These are phyloP conservation scores for Xylaria castorea DNA, from an alignment of 495 filamentous ascomycete species.

Conservation along the genomic window DNA sequence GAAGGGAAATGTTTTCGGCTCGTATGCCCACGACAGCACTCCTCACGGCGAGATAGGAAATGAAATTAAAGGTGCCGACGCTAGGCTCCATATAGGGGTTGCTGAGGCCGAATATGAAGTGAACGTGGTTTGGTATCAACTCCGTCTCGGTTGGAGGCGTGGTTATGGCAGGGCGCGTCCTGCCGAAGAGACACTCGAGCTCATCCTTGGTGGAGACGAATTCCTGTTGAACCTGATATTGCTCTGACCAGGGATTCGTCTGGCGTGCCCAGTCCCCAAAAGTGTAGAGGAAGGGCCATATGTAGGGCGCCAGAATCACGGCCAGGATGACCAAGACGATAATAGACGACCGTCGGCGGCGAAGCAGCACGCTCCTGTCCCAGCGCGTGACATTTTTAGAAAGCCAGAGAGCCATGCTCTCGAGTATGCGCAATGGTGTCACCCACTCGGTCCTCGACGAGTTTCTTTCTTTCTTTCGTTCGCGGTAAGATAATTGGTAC, in stretches of 20 bases:
- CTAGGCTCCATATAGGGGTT: conserved; percentile 46
- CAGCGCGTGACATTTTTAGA: neutral
- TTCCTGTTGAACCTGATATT: conserved; percentile 48
- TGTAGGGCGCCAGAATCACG: conserved; percentile 36
- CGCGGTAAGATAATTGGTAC: neutral
- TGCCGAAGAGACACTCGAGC: conserved; percentile 48
- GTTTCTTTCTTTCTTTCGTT: neutral
- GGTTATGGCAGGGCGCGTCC: conserved; percentile 30
- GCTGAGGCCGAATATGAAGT: conserved; percentile 54
- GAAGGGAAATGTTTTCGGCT: conserved; percentile 50
- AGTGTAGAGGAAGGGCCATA: conserved; percentile 40
- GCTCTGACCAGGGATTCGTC: conserved; percentile 50
- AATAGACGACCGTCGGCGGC: conserved; percentile 33
- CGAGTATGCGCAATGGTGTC: neutral
- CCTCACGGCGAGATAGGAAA: conserved; percentile 53
- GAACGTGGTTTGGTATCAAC: conserved; percentile 55
- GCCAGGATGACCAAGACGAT: conserved; percentile 35
- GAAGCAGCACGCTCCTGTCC: conserved; percentile 32
- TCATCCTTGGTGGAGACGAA: conserved; percentile 45
- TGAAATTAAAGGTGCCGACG: conserved; percentile 51
- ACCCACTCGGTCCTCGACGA: neutral
- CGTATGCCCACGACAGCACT: conserved; percentile 52
- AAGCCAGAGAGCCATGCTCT: conserved; percentile 24
- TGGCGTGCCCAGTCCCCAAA: conserved; percentile 48
- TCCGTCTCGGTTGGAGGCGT: conserved; percentile 28